Evolutionary conservation across 192 early-diverging fungal genomes (phyloP).

Genomic region (Backusella liffmaniae): DNA sequence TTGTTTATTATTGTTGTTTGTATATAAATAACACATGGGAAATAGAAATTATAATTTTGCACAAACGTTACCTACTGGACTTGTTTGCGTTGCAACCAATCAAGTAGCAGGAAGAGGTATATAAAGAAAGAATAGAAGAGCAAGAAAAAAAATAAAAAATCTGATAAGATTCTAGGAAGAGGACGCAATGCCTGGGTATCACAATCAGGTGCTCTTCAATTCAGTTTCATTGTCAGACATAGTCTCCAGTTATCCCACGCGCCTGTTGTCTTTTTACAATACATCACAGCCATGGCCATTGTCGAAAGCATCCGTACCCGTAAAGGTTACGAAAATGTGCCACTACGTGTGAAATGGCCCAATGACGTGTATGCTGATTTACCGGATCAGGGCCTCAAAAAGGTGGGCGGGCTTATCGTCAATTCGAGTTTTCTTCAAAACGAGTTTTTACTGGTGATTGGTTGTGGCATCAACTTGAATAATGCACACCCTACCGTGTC

Average conservation of each 20-base stretch:
- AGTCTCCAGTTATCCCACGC: conserved; percentile 46
- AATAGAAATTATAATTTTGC: conserved; percentile 69
- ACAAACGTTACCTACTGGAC: conserved; percentile 68
- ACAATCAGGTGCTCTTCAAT: conserved; percentile 85
- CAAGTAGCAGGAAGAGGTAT: conserved; percentile 78
- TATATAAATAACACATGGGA: not conserved
- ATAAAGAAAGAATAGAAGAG: not conserved
- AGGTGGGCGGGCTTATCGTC: conserved; percentile 86
- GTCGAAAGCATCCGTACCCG: conserved; percentile 70
- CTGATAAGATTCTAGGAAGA: conserved; percentile 52
- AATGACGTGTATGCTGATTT: conserved; percentile 91
- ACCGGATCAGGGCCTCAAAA: conserved; percentile 57
- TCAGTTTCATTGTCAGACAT: conserved; percentile 81
- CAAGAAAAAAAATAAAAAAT: not conserved
- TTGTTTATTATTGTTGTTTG: not conserved
- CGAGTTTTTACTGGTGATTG: conserved; percentile 81
- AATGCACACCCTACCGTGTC: conserved; percentile 86
- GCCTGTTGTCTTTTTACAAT: conserved; percentile 91
- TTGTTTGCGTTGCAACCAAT: conserved; percentile 76
- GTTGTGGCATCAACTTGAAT: conserved; percentile 85
- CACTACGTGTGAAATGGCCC: conserved; percentile 94
- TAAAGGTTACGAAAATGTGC: conserved; percentile 76
- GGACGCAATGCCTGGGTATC: conserved; percentile 96
- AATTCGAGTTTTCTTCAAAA: conserved; percentile 72
- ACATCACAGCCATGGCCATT: conserved; percentile 83